phyloP scores from a whole-genome alignment of 148 eudicot species.

The Cornus florida region DNA sequence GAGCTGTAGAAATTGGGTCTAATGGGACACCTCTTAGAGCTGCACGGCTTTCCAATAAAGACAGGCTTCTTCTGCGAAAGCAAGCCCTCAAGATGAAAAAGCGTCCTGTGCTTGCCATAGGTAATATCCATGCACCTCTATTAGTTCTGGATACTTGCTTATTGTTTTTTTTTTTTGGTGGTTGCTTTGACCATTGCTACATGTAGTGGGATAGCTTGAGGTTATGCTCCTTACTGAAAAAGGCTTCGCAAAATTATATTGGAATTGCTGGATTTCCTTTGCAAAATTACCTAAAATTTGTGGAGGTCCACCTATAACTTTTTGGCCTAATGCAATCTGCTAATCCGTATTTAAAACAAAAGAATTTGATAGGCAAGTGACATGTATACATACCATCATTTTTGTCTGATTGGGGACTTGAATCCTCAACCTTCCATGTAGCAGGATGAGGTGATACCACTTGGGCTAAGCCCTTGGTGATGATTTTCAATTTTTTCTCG shows the following conservation, averaged over 20 bases:
- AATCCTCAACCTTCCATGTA: too few relatives aligned
- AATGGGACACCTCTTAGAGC: conserved; percentile 35
- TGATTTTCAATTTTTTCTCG: neutral
- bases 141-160: neutral
- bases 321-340: neutral
- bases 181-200: neutral
- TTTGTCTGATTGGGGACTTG: too few relatives aligned
- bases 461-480: too few relatives aligned
- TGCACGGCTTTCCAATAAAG: conserved; percentile 71
- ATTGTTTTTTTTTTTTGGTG: neutral
- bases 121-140: conserved; percentile 38
- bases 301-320: neutral
- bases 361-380: neutral
- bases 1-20: conserved; percentile 19
- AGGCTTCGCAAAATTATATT: conserved; percentile 1
- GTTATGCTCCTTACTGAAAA: neutral
- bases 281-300: neutral
- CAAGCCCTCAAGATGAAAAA: conserved; percentile 77
- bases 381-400: too few relatives aligned
- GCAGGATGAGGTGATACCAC: too few relatives aligned
- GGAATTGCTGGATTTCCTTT: neutral
- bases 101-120: conserved; percentile 81
- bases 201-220: neutral
- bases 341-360: neutral
- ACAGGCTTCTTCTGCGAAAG: conserved; percentile 83